A percentile compares a stretch with the other conserved stretches of the same genome.
phyloP scores from a whole-genome alignment of 2,329 filamentous ascomycete species.

The Zalaria sp. region DNA sequence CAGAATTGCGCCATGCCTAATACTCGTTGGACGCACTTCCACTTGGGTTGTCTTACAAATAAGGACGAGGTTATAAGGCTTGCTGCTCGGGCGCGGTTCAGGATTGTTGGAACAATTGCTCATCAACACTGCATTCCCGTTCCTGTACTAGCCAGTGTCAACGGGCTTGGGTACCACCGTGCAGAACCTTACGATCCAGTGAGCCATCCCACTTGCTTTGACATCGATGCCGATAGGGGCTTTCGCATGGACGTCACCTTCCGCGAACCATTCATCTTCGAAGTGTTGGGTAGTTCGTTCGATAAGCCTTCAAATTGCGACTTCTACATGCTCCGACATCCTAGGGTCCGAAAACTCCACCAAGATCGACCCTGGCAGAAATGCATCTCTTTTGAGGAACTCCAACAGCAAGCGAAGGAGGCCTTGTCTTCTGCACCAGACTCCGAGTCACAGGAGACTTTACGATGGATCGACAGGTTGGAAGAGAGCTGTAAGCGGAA shows the following conservation, averaged over 20 bases:
- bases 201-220: conserved; percentile 9
- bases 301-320: conserved; percentile 54
- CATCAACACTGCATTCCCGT: conserved; percentile 32
- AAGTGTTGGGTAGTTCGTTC: conserved; percentile 68
- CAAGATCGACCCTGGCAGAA: conserved; percentile 59
- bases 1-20: conserved; percentile 36
- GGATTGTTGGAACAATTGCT: conserved; percentile 44
- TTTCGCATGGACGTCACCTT: conserved; percentile 41
- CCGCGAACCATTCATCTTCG: conserved; percentile 58
- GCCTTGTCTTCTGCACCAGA: conserved; percentile 36
- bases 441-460: conserved; percentile 46
- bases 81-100: conserved; percentile 44
- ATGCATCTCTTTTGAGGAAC: conserved; percentile 51
- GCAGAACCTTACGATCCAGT: conserved; percentile 16
- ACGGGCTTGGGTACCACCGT: conserved; percentile 24
- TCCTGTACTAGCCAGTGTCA: conserved; percentile 28
- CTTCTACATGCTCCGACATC: conserved; percentile 66
- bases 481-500: conserved; percentile 24
- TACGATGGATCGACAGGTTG: conserved; percentile 47
- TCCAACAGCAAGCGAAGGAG: conserved; percentile 51
- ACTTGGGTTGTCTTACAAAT: conserved; percentile 63
- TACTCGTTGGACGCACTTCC: conserved; percentile 66
- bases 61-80: conserved; percentile 42
- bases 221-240: conserved; percentile 2
- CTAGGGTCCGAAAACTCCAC: conserved; percentile 62